phyloP scores from a whole-genome alignment of 768 basidiomycete species.

The Boletus rex-veris region DNA sequence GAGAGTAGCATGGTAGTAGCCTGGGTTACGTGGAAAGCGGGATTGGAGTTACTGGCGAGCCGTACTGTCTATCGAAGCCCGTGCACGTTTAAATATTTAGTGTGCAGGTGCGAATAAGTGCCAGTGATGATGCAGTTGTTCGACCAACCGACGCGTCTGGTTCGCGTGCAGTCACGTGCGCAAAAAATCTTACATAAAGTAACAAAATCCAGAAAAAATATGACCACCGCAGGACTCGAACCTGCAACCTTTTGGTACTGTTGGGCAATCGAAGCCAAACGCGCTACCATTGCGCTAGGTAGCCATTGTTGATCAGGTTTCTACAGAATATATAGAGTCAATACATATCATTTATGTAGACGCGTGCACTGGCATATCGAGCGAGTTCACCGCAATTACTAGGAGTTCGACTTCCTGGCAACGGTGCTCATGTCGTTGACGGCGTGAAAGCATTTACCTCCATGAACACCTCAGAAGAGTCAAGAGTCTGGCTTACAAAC shows the following conservation, averaged over 20 bases:
- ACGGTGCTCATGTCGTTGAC: slow-evolving; percentile 29
- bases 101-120: no score
- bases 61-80: not conserved
- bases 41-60: not conserved
- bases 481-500: slow-evolving; percentile 38
- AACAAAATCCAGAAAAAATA: slow-evolving; percentile 6
- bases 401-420: slow-evolving; percentile 9
- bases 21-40: no score
- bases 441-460: slow-evolving; percentile 28
- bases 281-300: slow-evolving; percentile 94
- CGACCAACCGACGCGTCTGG: not conserved
- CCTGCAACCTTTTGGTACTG: slow-evolving; percentile 92
- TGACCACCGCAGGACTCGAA: slow-evolving; percentile 95
- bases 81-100: not conserved
- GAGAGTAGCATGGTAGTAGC: slow-evolving; percentile 43
- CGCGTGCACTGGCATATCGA: slow-evolving; percentile 12
- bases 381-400: slow-evolving; percentile 20
- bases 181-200: not conserved
- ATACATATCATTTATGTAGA: not conserved
- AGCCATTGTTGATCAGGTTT: slow-evolving; percentile 35
- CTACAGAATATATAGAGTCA: not conserved
- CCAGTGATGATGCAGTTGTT: not conserved
- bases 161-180: slow-evolving; percentile 26
- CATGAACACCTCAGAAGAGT: slow-evolving; percentile 45
- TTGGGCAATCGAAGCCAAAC: slow-evolving; percentile 85